A percentile compares a stretch with the other conserved stretches of the same genome.
These are phyloP conservation scores for Microcos paniculata DNA, from an alignment of 345 rosid species.

Conservation along the genomic window DNA sequence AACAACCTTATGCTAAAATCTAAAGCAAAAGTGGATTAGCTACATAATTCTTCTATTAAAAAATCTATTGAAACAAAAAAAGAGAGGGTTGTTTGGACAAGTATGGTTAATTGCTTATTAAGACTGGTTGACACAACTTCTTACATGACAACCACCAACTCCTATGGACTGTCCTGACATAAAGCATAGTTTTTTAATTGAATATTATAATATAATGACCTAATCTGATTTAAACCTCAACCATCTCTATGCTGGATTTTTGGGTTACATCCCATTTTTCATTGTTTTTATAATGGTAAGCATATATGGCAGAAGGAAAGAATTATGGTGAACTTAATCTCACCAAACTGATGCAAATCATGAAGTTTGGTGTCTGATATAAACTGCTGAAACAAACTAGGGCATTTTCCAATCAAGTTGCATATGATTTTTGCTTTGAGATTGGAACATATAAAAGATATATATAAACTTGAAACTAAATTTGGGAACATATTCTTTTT, in stretches of 20 bases:
- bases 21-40: not conserved
- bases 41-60: not conserved
- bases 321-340: not conserved
- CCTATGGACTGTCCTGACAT: not conserved
- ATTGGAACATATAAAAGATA: not conserved
- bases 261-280: not conserved
- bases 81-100: not conserved
- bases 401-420: not conserved
- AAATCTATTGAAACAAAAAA: not conserved
- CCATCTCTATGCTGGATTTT: not conserved
- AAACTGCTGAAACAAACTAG: not conserved
- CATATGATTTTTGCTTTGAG: not conserved
- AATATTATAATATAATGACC: constrained; percentile 8
- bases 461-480: constrained; percentile 14
- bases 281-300: not conserved
- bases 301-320: not conserved
- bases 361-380: not conserved
- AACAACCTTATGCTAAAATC: not conserved
- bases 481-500: not conserved
- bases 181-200: not conserved
- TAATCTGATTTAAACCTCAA: constrained; percentile 22
- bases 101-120: constrained; percentile 8
- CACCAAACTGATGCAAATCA: not conserved
- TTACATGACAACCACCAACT: constrained; percentile 22
- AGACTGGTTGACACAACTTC: constrained; percentile 13